Evolutionary conservation across 257 asterid genomes (phyloP), one percentile per base, ranked within the genome.

Genomic region (Cynanchum wilfordii): DNA sequence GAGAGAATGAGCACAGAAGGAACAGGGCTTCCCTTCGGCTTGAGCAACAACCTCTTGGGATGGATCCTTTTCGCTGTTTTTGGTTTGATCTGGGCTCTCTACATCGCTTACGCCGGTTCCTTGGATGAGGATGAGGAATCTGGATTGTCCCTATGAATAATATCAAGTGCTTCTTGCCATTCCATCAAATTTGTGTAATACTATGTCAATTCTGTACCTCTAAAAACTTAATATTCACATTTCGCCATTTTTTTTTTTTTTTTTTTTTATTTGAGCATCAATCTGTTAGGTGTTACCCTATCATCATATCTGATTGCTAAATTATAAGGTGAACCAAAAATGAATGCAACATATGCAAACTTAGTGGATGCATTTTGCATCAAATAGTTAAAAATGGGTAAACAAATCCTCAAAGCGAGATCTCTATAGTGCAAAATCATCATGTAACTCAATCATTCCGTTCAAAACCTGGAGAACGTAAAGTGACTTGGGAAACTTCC

Each of bases 1-100:
- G 98, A 95, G 58, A 89, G 99, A 82, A 56, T 95, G 97, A 87
- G 90, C 93, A 95, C 97, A 0, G 97, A 92, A 68, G 98, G 98
- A 77, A 89, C 96, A 0, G 99, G 98, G 29, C 94, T 95, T 57
- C 99, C 96, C 11, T 92, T 95, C 55, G 99, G 98, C 45, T 78
- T 95, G 76, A 95, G 96, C 94, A 87, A 87, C 87, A 92, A 92
- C 77, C 84, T 95, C 0, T 84, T 95, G 74, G 97, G 87, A 0
- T 92, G 97, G 97, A 88, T 95, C 73, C 70, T 92, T 38, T 49
- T 87, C 11, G 99, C 91, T 4, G 97, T 95, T 68, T 90, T 90
- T 22, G 97, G 82, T 75, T 86, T 92, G 86, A 82, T 89, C 47
- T 92, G 99, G 99, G 30, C 96, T 16, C 78, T 95, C 60, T 95